Base-by-base conservation (phyloP, 2,329 filamentous ascomycete species). In the Fusarium nelsonii region DNA sequence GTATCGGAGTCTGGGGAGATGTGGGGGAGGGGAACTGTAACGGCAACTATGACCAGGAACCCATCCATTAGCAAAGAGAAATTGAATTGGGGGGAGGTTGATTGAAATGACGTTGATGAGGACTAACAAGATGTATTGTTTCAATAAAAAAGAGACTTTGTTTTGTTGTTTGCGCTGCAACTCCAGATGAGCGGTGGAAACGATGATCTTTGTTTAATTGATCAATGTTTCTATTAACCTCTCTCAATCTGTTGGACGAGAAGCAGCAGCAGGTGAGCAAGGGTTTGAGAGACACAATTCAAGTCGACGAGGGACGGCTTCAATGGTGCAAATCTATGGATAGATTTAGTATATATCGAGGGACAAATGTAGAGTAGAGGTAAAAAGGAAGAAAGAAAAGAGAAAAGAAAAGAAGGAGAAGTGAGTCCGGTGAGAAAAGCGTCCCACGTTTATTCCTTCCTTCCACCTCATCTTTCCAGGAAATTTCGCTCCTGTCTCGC, bases 241-340 rank as follows among this genome's bases (percentile, higher is more conserved):
- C 52, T 70, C 68, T 50, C 65, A 62, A 66, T 71, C 72, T 52
- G 69, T 57, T 62, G 57, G 58, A 63, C 51, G 71, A 74, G 72
- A 74, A 69, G 72, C 70, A 74, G 73, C 71, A 73, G 69, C 69
- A 74, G 67, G 52, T 51, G 45, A 36, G 45, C 46, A 34, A 36
- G 45, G 28, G 51, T 58, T 48, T 39, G 45, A 56, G 46, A 15
- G 30, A 50, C 54, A 58, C 56, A 51, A 18, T 57, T 46, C 41
- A 50, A 33, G 44, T 59, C 23, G 20, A 34, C 41, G 18, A 49
- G 32, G 6, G 43, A 57, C 7, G 15, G 33, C 46, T 43, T 49
- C 58, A 34, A 32, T 34, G 28, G 46, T 26, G 39, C 43, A 33
- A 48, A 41, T 23, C 23, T 23, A 23, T 5, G 34, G 36, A n/a